A percentile compares a stretch with the other conserved stretches of the same genome.
phyloP scores from a whole-genome alignment of 805 yeast genomes.

The Starmerella asiatica region DNA sequence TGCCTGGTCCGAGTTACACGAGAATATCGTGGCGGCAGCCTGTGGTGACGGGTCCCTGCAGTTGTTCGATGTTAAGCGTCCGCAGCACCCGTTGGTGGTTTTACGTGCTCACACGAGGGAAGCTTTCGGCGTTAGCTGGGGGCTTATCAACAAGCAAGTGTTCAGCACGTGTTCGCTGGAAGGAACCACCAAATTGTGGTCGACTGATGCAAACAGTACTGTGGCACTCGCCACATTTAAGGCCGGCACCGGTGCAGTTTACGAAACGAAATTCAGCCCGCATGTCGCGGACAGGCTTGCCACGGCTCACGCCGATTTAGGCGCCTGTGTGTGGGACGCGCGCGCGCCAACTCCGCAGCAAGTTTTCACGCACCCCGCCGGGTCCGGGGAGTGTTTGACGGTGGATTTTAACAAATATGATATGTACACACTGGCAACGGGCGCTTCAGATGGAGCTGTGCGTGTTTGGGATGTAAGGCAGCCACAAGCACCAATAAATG shows the following conservation, averaged over 20 bases:
- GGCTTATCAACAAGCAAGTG: conserved; percentile 47
- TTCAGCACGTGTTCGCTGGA: conserved; percentile 88
- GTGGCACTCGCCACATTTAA: conserved; percentile 7
- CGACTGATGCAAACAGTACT: conserved; percentile 8
- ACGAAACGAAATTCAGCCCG: conserved; percentile 71
- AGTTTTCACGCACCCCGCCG: conserved; percentile 46
- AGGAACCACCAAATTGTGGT: conserved; percentile 54
- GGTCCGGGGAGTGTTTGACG: conserved; percentile 65
- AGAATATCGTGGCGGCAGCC: conserved; percentile 68
- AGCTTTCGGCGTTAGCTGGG: conserved; percentile 65
- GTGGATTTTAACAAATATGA: conserved; percentile 89
- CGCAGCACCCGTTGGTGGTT: conserved; percentile 22
- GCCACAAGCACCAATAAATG: conserved; percentile 52
- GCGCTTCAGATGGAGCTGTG: conserved; percentile 79
- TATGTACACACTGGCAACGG: conserved; percentile 65
- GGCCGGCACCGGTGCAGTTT: conserved; percentile 34
- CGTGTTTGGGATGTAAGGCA: conserved; percentile 81
- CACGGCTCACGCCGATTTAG: conserved; percentile 62
- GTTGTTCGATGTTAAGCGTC: conserved; percentile 55
- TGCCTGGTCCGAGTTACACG: conserved; percentile 84
- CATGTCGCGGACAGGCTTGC: conserved; percentile 60
- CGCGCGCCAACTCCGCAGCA: conserved; percentile 16
- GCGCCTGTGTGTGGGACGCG: conserved; percentile 68
- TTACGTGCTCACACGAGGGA: conserved; percentile 60
- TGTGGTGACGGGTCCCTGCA: conserved; percentile 85